Percentiles rank a stretch among this genome's conserved stretches.
Conservation (phyloP, 2,329 filamentous ascomycete genomes). For the Diplodia mutila region DNA sequence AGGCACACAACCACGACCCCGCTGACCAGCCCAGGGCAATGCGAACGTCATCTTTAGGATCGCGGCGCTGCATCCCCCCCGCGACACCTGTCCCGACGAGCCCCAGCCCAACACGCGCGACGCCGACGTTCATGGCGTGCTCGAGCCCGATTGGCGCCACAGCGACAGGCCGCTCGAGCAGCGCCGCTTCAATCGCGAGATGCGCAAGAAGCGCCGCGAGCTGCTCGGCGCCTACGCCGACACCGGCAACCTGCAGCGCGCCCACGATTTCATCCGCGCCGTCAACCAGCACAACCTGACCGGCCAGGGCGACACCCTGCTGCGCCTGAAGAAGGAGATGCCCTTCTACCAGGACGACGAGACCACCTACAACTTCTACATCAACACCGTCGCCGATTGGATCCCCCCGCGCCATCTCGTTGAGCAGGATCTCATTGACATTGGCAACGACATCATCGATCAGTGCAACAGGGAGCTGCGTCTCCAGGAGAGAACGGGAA, state of each 20-base stretch:
- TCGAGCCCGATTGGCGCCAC: slow-evolving; percentile 26
- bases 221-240: slow-evolving; percentile 2
- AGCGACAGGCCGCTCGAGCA: slow-evolving; percentile 13
- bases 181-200: slow-evolving; percentile 19
- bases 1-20: not conserved
- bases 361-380: slow-evolving; percentile 25
- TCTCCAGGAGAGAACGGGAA: slow-evolving; percentile 8
- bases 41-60: slow-evolving; percentile 26
- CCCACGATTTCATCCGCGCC: slow-evolving; percentile 2
- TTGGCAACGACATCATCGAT: slow-evolving; percentile 17
- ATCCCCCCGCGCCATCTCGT: slow-evolving; percentile 24
- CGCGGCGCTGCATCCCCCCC: not conserved
- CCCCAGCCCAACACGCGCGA: not conserved
- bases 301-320: slow-evolving; percentile 19
- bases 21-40: slow-evolving; percentile 25
- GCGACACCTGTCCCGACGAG: not conserved
- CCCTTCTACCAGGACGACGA: slow-evolving; percentile 25
- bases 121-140: not conserved
- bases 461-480: slow-evolving; percentile 20
- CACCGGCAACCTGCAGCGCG: not conserved
- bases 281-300: slow-evolving; percentile 23
- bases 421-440: slow-evolving; percentile 19
- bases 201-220: slow-evolving; percentile 6
- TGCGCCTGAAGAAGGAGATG: slow-evolving; percentile 25
- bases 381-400: slow-evolving; percentile 19